These are phyloP conservation scores for Coemansia pectinata DNA, from an alignment of 192 early-diverging fungal genomes.

Conservation along the genomic window DNA sequence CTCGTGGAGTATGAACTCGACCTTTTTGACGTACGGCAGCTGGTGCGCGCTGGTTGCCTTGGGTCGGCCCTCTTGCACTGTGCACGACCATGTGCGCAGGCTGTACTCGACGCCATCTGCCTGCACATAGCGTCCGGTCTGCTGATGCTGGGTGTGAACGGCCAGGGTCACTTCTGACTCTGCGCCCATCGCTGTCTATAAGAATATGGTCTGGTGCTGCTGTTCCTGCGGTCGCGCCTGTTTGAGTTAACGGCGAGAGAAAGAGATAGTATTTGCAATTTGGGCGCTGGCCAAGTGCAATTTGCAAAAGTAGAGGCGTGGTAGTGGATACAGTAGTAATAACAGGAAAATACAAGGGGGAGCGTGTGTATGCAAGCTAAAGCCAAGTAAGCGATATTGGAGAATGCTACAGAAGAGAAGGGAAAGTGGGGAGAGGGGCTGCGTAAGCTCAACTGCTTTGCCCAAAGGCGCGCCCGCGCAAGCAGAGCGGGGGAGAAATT, in stretches of 20 bases:
- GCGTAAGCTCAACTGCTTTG: background rate
- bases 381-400: background rate
- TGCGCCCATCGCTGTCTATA: conserved; percentile 12
- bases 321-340: background rate
- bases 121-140: conserved; percentile 23
- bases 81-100: conserved; percentile 48
- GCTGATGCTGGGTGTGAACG: conserved; percentile 38
- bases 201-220: background rate
- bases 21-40: conserved; percentile 47
- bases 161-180: conserved; percentile 28
- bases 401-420: background rate
- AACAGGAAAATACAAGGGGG: background rate
- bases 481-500: background rate
- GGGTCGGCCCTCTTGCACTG: conserved; percentile 38
- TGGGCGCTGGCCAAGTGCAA: background rate
- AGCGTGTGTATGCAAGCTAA: background rate
- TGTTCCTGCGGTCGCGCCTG: background rate
- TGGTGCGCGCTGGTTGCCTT: conserved; percentile 15
- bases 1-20: conserved; percentile 52
- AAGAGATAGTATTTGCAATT: background rate
- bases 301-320: background rate
- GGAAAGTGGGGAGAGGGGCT: background rate
- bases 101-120: conserved; percentile 32
- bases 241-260: background rate
- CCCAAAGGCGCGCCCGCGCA: background rate